These are phyloP conservation scores for Trichoderma reesei DNA, from an alignment of 495 filamentous ascomycete species.

Conservation along the genomic window DNA sequence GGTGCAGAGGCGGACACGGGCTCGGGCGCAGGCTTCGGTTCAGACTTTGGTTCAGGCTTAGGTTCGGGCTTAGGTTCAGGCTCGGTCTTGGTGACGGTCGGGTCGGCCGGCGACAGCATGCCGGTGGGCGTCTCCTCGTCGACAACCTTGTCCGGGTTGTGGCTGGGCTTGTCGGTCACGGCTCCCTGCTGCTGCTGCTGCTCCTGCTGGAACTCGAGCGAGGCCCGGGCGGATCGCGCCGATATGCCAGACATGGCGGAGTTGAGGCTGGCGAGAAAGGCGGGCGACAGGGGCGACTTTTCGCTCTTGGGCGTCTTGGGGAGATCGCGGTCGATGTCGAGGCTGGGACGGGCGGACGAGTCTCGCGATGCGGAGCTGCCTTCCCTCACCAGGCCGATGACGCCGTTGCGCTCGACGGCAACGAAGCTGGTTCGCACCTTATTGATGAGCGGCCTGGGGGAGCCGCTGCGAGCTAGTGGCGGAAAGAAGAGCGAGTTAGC, in stretches of 20 bases:
- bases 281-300: slow-evolving; percentile 7
- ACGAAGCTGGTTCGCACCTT: slow-evolving; percentile 81
- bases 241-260: slow-evolving; percentile 9
- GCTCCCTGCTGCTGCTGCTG: neutral
- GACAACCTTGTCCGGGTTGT: slow-evolving; percentile 24
- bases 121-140: slow-evolving; percentile 22
- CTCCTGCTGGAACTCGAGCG: neutral
- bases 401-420: slow-evolving; percentile 57
- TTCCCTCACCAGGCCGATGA: slow-evolving; percentile 34
- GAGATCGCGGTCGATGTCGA: slow-evolving; percentile 25
- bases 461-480: slow-evolving; percentile 20
- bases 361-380: slow-evolving; percentile 32
- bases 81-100: slow-evolving; percentile 11
- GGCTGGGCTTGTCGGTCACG: slow-evolving; percentile 15
- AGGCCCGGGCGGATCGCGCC: neutral
- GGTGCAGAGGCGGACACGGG: neutral
- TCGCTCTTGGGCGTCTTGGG: slow-evolving; percentile 24
- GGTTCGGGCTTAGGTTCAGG: neutral
- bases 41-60: neutral
- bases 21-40: slow-evolving; percentile 11
- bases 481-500: slow-evolving; percentile 1
- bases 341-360: slow-evolving; percentile 28
- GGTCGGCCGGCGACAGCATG: slow-evolving; percentile 18
- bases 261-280: neutral
- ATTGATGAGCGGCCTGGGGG: slow-evolving; percentile 50